Evolutionary conservation across 1,284 basidiomycete genomes (phyloP).

Genomic region (Tilletiopsis washingtonensis): DNA sequence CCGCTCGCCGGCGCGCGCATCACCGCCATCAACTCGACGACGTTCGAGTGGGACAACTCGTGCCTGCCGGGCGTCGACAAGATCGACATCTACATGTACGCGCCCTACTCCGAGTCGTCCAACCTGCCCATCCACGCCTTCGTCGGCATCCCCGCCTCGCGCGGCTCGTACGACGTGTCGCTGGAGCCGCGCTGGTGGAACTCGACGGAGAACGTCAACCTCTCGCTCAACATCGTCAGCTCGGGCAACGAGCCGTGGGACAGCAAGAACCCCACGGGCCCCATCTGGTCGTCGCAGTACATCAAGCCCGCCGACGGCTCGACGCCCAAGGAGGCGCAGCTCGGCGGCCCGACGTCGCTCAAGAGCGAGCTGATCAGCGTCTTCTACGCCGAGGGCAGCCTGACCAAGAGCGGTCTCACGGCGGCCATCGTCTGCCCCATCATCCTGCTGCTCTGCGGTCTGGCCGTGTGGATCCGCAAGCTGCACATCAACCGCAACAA

Average conservation of each 20-base stretch:
- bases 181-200: conserved; percentile 41
- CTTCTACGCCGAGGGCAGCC: conserved; percentile 28
- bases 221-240: conserved; percentile 44
- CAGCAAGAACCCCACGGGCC: conserved; percentile 37
- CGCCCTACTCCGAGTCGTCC: conserved; percentile 20
- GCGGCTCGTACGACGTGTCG: conserved; percentile 22
- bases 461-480: conserved; percentile 34
- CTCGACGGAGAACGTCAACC: conserved; percentile 16
- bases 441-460: conserved; percentile 23
- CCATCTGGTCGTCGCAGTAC: conserved; percentile 36
- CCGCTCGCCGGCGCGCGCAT: conserved; percentile 16
- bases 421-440: conserved; percentile 42
- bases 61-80: conserved; percentile 27
- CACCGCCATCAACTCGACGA: conserved; percentile 23
- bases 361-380: conserved; percentile 25
- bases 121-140: conserved; percentile 37
- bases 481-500: conserved; percentile 43
- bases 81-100: conserved; percentile 45
- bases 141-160: conserved; percentile 21
- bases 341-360: conserved; percentile 8
- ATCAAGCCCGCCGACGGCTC: conserved; percentile 23
- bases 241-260: conserved; percentile 45
- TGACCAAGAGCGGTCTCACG: conserved; percentile 34
- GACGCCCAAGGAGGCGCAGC: conserved; percentile 18
- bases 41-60: conserved; percentile 27